Evolutionary conservation across 2,329 filamentous ascomycete genomes (phyloP).

Genomic region (Botrytis galanthina): DNA sequence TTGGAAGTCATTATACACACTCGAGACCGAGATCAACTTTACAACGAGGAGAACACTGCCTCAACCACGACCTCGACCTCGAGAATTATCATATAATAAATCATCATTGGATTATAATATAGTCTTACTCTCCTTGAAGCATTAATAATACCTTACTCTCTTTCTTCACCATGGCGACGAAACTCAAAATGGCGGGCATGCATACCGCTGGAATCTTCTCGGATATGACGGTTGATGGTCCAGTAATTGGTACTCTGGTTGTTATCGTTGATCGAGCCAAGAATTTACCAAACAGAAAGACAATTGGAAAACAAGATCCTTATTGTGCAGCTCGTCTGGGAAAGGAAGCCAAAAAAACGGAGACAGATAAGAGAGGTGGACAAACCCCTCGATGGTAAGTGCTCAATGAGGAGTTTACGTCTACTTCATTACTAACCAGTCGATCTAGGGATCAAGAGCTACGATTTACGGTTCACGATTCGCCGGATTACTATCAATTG

Average conservation of each 20-base stretch:
- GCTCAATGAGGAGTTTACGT: not conserved
- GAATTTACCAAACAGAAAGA: constrained; percentile 94
- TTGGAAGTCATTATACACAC: not conserved
- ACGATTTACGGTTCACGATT: constrained; percentile 93
- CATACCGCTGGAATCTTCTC: constrained; percentile 93
- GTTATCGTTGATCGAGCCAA: constrained; percentile 91
- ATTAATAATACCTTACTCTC: not conserved
- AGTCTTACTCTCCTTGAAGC: not conserved
- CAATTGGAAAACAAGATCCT: constrained; percentile 97
- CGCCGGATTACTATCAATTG: constrained; percentile 90
- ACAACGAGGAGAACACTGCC: not conserved
- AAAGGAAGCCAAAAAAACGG: constrained; percentile 97
- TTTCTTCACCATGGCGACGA: constrained; percentile 47
- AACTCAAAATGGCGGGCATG: constrained; percentile 58
- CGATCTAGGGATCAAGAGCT: constrained; percentile 87
- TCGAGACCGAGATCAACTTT: constrained; percentile 1
- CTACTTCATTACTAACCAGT: constrained; percentile 26
- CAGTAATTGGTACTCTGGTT: constrained; percentile 88
- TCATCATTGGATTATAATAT: not conserved
- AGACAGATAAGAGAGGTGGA: constrained; percentile 87
- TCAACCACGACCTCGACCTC: constrained; percentile 6
- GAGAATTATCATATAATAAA: not conserved
- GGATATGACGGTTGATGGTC: constrained; percentile 90
- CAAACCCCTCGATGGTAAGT: constrained; percentile 92
- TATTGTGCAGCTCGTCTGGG: constrained; percentile 92